Evolutionary conservation across 1,139 yeast genomes (phyloP).

Genomic region (Saccharomyces pastorianus): DNA sequence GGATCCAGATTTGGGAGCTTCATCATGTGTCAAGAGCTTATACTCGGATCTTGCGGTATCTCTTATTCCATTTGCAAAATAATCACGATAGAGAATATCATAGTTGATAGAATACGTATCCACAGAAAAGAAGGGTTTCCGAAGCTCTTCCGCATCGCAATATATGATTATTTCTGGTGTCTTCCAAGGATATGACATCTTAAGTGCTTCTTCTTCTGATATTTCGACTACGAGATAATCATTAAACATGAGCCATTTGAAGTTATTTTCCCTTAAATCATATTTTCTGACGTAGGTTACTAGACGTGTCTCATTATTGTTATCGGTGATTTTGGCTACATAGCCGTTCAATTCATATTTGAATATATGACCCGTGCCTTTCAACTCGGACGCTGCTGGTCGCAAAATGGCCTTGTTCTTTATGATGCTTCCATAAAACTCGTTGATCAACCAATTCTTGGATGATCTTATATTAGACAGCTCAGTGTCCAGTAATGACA

Average conservation of each 20-base stretch:
- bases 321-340: constrained; percentile 60
- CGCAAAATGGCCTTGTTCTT: constrained; percentile 37
- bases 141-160: constrained; percentile 37
- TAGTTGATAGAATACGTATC: constrained; percentile 43
- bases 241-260: constrained; percentile 77
- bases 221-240: constrained; percentile 81
- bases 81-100: constrained; percentile 63
- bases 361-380: constrained; percentile 30
- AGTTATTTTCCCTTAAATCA: constrained; percentile 24
- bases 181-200: constrained; percentile 71
- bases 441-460: constrained; percentile 54
- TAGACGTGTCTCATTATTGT: constrained; percentile 46
- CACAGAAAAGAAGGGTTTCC: constrained; percentile 35
- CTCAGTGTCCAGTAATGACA: constrained; percentile 48
- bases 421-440: constrained; percentile 44
- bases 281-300: constrained; percentile 52
- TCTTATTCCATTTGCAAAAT: constrained; percentile 64
- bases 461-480: constrained; percentile 37
- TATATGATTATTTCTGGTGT: constrained; percentile 70
- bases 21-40: constrained; percentile 52
- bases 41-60: constrained; percentile 55
- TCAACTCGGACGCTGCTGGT: constrained; percentile 32
- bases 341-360: constrained; percentile 58
- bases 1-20: constrained; percentile 68
- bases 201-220: constrained; percentile 57